Conservation (phyloP, 208 protist genomes). For the Leishmania arabica region DNA sequence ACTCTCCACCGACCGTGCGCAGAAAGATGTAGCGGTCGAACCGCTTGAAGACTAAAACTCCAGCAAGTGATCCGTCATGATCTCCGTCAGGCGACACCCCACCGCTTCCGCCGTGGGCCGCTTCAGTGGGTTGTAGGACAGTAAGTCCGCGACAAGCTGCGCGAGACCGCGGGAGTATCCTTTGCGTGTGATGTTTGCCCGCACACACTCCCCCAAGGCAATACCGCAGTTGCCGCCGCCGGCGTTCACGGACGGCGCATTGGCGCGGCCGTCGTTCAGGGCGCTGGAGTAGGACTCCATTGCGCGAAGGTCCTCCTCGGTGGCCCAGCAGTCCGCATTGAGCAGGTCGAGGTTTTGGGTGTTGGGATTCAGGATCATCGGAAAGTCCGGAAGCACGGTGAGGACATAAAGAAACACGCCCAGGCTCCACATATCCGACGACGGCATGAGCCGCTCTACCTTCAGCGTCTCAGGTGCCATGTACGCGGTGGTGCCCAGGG, state of each 20-base stretch:
- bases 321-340: constrained; percentile 64
- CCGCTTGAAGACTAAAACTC: neutral
- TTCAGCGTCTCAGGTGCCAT: constrained; percentile 80
- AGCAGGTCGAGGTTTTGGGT: constrained; percentile 53
- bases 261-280: constrained; percentile 14
- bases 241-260: neutral
- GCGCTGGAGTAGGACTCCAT: constrained; percentile 41
- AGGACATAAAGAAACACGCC: constrained; percentile 83
- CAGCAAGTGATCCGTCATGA: constrained; percentile 49
- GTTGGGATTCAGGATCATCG: constrained; percentile 64
- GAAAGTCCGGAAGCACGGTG: constrained; percentile 73
- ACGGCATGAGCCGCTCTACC: constrained; percentile 59
- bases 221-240: constrained; percentile 20
- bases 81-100: constrained; percentile 47
- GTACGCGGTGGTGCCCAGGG: constrained; percentile 59
- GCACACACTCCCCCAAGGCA: constrained; percentile 50
- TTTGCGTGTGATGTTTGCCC: constrained; percentile 31
- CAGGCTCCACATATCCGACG: constrained; percentile 83
- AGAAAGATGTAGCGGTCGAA: neutral
- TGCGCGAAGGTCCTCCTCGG: constrained; percentile 38
- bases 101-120: constrained; percentile 46
- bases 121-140: constrained; percentile 59
- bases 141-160: constrained; percentile 51
- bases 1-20: neutral
- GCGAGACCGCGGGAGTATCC: constrained; percentile 58